Percentiles rank a stretch among this genome's conserved stretches.
Evolutionary conservation across 208 protist species (phyloP).

Genomic region (Wallacemonas rigidus): DNA sequence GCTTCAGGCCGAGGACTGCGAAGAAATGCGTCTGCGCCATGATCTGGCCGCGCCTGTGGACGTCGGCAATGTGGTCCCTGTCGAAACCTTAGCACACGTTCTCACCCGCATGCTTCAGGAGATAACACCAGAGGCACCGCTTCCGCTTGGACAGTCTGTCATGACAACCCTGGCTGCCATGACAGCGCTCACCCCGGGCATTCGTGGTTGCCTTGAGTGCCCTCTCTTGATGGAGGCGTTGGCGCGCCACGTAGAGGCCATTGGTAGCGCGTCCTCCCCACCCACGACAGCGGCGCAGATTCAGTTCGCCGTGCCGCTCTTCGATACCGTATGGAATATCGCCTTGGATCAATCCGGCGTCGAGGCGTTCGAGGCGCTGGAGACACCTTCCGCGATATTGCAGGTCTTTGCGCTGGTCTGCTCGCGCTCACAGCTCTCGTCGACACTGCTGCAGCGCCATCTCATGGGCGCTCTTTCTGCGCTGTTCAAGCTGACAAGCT

Average conservation of each 20-base stretch:
- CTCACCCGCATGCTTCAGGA: constrained; percentile 24
- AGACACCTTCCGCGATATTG: constrained; percentile 45
- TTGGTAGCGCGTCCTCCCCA: not conserved
- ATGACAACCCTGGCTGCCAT: constrained; percentile 34
- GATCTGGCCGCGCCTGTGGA: constrained; percentile 22
- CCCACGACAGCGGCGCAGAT: not conserved
- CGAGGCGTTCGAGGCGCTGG: constrained; percentile 40
- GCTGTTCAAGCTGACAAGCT: constrained; percentile 63
- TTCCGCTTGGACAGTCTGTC: constrained; percentile 23
- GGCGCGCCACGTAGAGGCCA: not conserved
- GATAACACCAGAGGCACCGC: not conserved
- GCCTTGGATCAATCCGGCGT: constrained; percentile 49
- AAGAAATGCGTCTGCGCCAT: constrained; percentile 39
- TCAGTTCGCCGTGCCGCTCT: constrained; percentile 23
- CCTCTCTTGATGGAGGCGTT: constrained; percentile 10
- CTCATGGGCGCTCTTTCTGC: constrained; percentile 74
- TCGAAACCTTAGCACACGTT: constrained; percentile 12
- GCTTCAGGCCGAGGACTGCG: constrained; percentile 42
- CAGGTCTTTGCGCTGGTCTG: constrained; percentile 37
- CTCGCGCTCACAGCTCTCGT: not conserved
- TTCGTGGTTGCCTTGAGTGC: constrained; percentile 22
- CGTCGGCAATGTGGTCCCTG: constrained; percentile 9
- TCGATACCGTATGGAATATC: constrained; percentile 62
- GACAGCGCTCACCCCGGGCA: constrained; percentile 35
- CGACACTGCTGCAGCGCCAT: constrained; percentile 52